Conservation (phyloP, 139 green algal species). For the Chlorella ohadii region DNA sequence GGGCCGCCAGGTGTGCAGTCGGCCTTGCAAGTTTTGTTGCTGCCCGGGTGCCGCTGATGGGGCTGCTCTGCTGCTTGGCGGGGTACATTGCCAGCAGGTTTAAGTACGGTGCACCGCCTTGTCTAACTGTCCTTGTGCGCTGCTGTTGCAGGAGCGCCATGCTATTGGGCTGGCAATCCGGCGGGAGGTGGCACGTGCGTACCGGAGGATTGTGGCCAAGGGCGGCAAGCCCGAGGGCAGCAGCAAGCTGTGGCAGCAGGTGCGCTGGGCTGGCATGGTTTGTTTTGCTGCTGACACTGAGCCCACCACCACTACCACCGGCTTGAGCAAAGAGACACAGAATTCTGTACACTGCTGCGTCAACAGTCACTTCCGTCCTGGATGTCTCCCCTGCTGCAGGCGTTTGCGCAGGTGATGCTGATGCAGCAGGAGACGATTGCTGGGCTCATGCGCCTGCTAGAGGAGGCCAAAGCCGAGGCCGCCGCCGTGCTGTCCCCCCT, state of each 20-base stretch:
- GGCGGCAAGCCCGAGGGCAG: conserved; percentile 12
- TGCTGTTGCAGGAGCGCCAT: conserved; percentile 57
- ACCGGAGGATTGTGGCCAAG: conserved; percentile 27
- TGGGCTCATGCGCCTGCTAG: conserved; percentile 58
- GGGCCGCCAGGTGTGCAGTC: conserved; percentile 36
- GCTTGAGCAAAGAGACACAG: too few species aligned
- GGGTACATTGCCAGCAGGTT: neutral
- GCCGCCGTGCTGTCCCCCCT: conserved; percentile 19
- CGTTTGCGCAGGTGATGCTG: conserved; percentile 74
- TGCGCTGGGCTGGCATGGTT: neutral
- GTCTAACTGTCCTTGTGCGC: neutral
- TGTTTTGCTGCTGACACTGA: neutral
- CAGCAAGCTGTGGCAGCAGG: conserved; percentile 38
- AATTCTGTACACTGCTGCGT: too few species aligned
- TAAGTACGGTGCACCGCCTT: neutral
- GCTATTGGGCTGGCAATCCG: conserved; percentile 58
- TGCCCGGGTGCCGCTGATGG: neutral
- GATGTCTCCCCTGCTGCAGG: conserved; percentile 40
- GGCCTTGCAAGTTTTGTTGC: neutral
- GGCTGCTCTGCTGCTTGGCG: neutral
- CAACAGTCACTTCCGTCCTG: too few species aligned
- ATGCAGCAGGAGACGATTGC: conserved; percentile 71
- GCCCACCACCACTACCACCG: too few species aligned
- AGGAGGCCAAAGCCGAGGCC: conserved; percentile 20
- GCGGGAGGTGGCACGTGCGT: conserved; percentile 61